Evolutionary conservation across 257 asterid genomes (phyloP).

Genomic region (Nicotiana paniculata): DNA sequence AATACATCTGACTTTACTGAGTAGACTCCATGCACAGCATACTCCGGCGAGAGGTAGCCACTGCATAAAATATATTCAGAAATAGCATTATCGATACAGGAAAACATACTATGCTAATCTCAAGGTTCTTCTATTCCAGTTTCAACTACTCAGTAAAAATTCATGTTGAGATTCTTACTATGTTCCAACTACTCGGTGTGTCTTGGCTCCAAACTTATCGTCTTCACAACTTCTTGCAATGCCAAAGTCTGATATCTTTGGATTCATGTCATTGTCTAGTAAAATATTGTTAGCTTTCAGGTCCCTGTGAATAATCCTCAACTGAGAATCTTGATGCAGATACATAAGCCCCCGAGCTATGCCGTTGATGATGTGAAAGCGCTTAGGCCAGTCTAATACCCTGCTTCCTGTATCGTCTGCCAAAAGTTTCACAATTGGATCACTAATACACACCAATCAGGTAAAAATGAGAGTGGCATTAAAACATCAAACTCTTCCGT

Average conservation of each 20-base stretch:
- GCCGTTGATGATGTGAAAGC: slow-evolving; percentile 28
- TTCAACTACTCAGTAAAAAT: background rate
- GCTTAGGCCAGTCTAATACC: slow-evolving; percentile 22
- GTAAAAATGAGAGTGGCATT: background rate
- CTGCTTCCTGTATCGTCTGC: slow-evolving; percentile 15
- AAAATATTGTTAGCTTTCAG: slow-evolving; percentile 30
- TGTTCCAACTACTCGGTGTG: slow-evolving; percentile 33
- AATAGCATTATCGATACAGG: background rate
- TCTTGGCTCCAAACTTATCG: slow-evolving; percentile 31
- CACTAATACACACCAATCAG: background rate
- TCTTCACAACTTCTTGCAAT: slow-evolving; percentile 26
- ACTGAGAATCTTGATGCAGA: slow-evolving; percentile 35
- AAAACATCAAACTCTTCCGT: background rate
- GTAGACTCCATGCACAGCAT: slow-evolving; percentile 26
- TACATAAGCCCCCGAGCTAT: slow-evolving; percentile 32
- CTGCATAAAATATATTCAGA: slow-evolving; percentile 6
- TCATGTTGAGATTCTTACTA: slow-evolving; percentile 20
- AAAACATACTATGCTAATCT: background rate
- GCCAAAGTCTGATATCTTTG: slow-evolving; percentile 34
- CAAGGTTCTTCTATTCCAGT: background rate
- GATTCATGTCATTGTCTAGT: slow-evolving; percentile 29
- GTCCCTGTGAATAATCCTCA: slow-evolving; percentile 30
- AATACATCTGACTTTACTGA: slow-evolving; percentile 31
- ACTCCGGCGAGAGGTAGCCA: slow-evolving; percentile 35
- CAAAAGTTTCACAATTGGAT: background rate